Conservation (phyloP, 345 rosid species). For the Dovyalis caffra region DNA sequence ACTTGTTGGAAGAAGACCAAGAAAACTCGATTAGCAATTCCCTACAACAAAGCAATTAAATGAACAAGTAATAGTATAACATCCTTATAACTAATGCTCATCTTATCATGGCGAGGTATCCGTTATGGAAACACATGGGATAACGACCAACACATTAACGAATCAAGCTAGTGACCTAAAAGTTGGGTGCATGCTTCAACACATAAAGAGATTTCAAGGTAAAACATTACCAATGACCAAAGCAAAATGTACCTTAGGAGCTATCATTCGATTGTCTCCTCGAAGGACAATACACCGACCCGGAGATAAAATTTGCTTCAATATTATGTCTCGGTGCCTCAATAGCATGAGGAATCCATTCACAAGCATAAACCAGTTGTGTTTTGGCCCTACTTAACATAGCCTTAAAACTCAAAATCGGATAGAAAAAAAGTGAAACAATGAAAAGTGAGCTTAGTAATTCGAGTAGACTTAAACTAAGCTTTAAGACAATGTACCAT, state of each 20-base stretch:
- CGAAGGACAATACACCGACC: constrained; percentile 74
- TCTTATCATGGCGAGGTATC: not conserved
- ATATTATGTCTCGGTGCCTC: too few species aligned
- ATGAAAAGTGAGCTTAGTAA: too few species aligned
- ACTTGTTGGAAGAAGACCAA: constrained; percentile 88
- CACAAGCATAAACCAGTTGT: too few species aligned
- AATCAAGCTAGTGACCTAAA: not conserved
- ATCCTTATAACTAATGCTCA: too few species aligned
- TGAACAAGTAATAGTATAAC: constrained; percentile 11
- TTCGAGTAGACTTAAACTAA: not conserved
- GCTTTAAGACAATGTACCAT: not conserved
- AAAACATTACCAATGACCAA: not conserved
- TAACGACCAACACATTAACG: not conserved
- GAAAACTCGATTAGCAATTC: constrained; percentile 86
- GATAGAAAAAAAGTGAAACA: not conserved
- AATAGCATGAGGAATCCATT: too few species aligned
- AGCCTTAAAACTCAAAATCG: not conserved
- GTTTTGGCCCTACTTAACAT: constrained; percentile 63
- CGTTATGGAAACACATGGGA: constrained; percentile 1
- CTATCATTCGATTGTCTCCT: constrained; percentile 75
- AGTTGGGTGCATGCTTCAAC: not conserved
- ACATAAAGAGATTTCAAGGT: not conserved
- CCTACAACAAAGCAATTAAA: constrained; percentile 37
- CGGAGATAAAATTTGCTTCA: too few species aligned
- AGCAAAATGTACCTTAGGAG: constrained; percentile 68